Evolutionary conservation across 2,329 filamentous ascomycete species (phyloP).

Genomic region (Fusarium coffeatum): DNA sequence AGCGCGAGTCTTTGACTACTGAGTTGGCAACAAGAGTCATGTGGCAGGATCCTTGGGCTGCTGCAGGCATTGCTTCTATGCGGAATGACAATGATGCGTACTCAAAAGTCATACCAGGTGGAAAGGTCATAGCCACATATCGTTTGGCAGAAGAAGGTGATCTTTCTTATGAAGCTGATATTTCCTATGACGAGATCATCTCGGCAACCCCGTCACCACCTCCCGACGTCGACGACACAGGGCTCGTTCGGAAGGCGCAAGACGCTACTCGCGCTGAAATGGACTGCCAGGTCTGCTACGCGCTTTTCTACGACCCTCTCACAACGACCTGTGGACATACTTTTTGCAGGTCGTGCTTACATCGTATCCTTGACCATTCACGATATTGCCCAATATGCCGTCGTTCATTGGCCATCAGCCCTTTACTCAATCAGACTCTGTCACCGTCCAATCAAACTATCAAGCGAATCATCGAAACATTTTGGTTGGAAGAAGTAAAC

Average conservation of each 20-base stretch:
- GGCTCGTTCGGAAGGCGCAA: constrained; percentile 65
- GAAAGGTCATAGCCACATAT: constrained; percentile 74
- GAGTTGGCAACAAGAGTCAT: constrained; percentile 55
- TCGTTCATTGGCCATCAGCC: constrained; percentile 66
- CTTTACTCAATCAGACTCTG: constrained; percentile 54
- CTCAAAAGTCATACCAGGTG: constrained; percentile 60
- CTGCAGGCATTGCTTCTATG: constrained; percentile 56
- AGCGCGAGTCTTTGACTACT: constrained; percentile 42
- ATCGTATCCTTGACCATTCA: constrained; percentile 80
- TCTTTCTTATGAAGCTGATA: constrained; percentile 67
- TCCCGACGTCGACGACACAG: constrained; percentile 47
- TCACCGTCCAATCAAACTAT: constrained; percentile 72
- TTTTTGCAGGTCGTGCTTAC: constrained; percentile 84
- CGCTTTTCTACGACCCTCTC: constrained; percentile 81
- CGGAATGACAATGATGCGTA: constrained; percentile 48
- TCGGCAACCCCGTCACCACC: constrained; percentile 36
- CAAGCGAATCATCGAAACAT: constrained; percentile 68
- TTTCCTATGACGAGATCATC: constrained; percentile 58
- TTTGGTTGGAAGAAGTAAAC: constrained; percentile 76
- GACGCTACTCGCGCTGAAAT: constrained; percentile 74
- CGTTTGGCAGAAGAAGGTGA: constrained; percentile 71
- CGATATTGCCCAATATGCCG: constrained; percentile 85
- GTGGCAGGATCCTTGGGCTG: constrained; percentile 53
- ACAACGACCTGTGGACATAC: constrained; percentile 91
- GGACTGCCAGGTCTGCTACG: constrained; percentile 91